Evolutionary conservation across 805 yeast genomes (phyloP), one percentile per base, ranked within the genome.

Genomic region (Vanderwaltozyma verrucispora): DNA sequence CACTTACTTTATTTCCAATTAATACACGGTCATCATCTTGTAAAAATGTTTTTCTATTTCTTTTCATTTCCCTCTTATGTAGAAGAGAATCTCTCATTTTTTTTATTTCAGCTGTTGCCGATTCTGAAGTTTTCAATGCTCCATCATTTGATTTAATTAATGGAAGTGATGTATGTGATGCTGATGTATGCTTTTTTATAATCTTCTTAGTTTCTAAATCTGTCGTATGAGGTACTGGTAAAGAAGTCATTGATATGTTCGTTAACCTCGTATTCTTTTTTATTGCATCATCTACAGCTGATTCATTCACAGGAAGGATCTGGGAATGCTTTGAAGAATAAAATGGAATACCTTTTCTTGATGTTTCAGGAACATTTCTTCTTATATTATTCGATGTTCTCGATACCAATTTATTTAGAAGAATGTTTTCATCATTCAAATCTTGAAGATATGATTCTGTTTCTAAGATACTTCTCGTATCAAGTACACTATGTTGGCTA

Each of bases 1-100:
- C 97, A 44, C 80, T 73, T 28, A 86, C 88, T 48, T 79, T 79
- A 45, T 83, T 81, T 3, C 94, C 94, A 11, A 83, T 78, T 31
- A 79, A 58, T 4, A 79, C 88, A 18, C 53, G 40, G 35, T 58
- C 65, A 35, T 73, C 78, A 44, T 74, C 81, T 35, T 71, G 74
- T 17, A 60, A 43, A 29, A 60, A 54, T 13, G 65, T 66, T 40
- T 52, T 60, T 32, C 65, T 59, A 45, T 63, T 67, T 53, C 64
- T 63, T 43, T 65, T 68, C 45, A 60, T 48, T 42, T 59, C 62
- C 37, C 76, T 63, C 41, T 69, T 71, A 7, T 60, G 58, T 13
- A 70, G 31, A 13, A 74, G 56, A 0, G 75, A 64, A 36, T 65
- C 63, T 44, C 77, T 60, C 74, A 74, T 68, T 42, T 72, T 65